Base-by-base conservation (phyloP, 768 basidiomycete genomes). In the Russula sp. region DNA sequence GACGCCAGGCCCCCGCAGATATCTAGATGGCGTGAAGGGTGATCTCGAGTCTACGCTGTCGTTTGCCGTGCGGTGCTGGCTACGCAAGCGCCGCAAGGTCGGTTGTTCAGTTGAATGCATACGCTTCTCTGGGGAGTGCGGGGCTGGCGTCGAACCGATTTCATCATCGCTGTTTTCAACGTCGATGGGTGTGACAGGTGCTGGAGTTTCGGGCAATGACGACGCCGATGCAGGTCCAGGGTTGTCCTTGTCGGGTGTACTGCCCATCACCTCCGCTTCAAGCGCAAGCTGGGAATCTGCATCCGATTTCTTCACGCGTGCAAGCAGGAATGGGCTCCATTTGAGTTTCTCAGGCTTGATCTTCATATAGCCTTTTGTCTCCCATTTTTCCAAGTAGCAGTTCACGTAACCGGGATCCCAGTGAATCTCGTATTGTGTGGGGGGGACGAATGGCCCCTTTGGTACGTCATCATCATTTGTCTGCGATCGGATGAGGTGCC, bases 271-370 rank as follows among this genome's bases (percentile, higher is more conserved):
- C 50, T 57, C 55, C 9, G 55, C 48, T 6, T 55, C 57, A 39
- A 49, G 61, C 11, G 58, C 65, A 52, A 67, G 60, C 20, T 49
- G 11, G 3, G 53, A 56, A 37, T 63, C 57, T 8, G 64, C 66
- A 40, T 74, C 71, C 13, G 70, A 59, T 67, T 74, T 72, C 59
- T 72, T 73, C 48, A 72, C 75, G 57, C 82, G 77, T 6, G 86
- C 78, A 49, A 93, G 74, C 44, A 97, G 76, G 74, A 96, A 98
- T 32, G 96, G 96, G 65, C 87, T 95, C 91, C 96, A 99, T 71
- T 92, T 94, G 64, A 98, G 79, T 73, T 85, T 85, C 70, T 96
- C 93, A 1, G 94, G 87, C 67, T 82, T 84, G 61, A 92, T 77
- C 67, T 74, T 82, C 63, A 94, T 70, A 68, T 93, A 89, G 5